Evolutionary conservation across 2,329 filamentous ascomycete species (phyloP).

Genomic region (Piedraia hortae): DNA sequence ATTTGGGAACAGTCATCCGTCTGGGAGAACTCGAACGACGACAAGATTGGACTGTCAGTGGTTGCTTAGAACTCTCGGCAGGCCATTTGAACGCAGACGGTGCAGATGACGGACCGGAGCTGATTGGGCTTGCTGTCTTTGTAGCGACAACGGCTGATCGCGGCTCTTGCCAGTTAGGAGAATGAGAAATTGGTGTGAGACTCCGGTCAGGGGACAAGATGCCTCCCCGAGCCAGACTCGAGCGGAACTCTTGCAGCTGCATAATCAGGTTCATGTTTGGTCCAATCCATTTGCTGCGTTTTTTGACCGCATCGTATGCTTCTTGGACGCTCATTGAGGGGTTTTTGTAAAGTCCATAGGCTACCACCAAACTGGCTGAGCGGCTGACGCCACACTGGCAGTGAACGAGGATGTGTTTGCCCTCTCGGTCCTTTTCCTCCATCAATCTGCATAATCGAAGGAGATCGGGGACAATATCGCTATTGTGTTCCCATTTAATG

Average conservation of each 20-base stretch:
- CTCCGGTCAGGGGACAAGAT: conserved; percentile 9
- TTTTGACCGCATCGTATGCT: conserved; percentile 55
- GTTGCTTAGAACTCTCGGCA: too few relatives aligned
- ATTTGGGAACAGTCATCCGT: too few relatives aligned
- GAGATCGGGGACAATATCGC: conserved; percentile 53
- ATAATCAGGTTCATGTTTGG: conserved; percentile 85
- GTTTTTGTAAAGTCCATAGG: conserved; percentile 57
- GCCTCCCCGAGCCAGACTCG: conserved; percentile 16
- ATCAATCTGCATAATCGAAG: conserved; percentile 50
- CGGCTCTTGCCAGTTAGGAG: conserved; percentile 10
- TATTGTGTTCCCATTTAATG: conserved; percentile 71
- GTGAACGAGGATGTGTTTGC: conserved; percentile 56
- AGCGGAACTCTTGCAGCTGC: conserved; percentile 53
- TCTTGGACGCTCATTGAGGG: conserved; percentile 54
- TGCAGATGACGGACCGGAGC: conserved; percentile 36
- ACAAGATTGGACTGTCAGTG: conserved; percentile 1
- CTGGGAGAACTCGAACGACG: too few relatives aligned
- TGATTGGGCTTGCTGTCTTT: conserved; percentile 6
- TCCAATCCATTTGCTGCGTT: conserved; percentile 64
- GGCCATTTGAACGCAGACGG: conserved; percentile 35
- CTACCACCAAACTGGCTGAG: conserved; percentile 64
- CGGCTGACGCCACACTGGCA: conserved; percentile 70
- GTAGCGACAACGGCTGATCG: conserved; percentile 6
- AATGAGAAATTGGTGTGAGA: conserved; percentile 11
- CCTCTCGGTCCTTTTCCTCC: conserved; percentile 39